Conservation (phyloP, 257 asterid genomes). For the Datura wrightii region DNA sequence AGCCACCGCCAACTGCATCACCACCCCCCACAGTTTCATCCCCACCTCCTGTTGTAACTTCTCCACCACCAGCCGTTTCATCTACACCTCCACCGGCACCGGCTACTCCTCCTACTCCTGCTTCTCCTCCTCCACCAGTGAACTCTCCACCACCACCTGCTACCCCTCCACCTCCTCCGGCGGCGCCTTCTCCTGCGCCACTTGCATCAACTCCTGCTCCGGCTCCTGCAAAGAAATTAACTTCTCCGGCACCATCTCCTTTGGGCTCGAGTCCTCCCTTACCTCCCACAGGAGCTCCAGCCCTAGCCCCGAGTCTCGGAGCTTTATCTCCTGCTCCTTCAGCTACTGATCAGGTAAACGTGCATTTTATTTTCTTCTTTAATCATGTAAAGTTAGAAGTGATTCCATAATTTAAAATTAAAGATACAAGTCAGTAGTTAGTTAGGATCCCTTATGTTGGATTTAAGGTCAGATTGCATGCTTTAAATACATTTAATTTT, state of each 20-base stretch:
- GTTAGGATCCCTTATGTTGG: not conserved
- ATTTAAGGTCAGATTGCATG: not conserved
- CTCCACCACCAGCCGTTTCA: not conserved
- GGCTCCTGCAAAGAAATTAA: conserved; percentile 22
- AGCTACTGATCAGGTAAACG: conserved; percentile 36
- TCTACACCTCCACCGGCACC: not conserved
- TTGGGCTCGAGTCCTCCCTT: conserved; percentile 25
- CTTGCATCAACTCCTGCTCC: conserved; percentile 32
- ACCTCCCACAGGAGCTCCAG: conserved; percentile 33
- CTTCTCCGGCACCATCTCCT: conserved; percentile 37
- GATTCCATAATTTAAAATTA: not conserved
- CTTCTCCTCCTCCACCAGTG: not conserved
- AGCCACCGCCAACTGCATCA: conserved; percentile 43
- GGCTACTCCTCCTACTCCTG: conserved; percentile 25
- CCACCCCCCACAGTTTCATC: conserved; percentile 29
- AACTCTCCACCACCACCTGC: conserved; percentile 27
- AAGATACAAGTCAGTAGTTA: not conserved
- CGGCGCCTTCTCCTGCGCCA: conserved; percentile 31
- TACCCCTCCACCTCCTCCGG: conserved; percentile 30
- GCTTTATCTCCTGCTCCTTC: conserved; percentile 34
- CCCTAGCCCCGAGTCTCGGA: conserved; percentile 34
- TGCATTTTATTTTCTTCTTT: not conserved
- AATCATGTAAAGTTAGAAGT: not conserved
- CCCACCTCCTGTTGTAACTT: conserved; percentile 31
- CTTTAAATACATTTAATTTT: not conserved